Base-by-base conservation (phyloP, 2,329 filamentous ascomycete genomes). In the Albifimbria verrucaria region DNA sequence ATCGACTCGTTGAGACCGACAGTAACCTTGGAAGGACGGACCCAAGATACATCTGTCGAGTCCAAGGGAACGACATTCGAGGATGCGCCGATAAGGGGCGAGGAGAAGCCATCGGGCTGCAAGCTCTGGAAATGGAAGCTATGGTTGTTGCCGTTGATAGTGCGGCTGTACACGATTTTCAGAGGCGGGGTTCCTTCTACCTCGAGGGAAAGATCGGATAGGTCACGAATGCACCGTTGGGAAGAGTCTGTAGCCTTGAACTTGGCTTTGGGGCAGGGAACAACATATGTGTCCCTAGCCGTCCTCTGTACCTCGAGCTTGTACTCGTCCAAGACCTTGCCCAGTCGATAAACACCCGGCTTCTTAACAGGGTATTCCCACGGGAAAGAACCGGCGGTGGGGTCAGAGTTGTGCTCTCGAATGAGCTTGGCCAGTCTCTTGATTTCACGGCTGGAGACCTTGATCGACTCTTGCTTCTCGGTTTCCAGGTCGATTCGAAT, bases 1-100 rank as follows among this genome's bases (percentile, higher is more conserved):
- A 99, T 85, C 5, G 92, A 92, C 70, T 99, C 95, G 65, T 96
- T 97, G 52, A 99, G 75, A 4, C 90, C 86, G 20, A 99, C 90
- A 10, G 80, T 81, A 32, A 99, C 85, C 41, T 76, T 86, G 53
- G 89, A 87, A 20, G 87, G 76, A 53, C 83, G 85, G 17, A 90
- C 91, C 94, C 94, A 97, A 1, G 88, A 85, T 28, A 89, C 78
- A 59, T 93, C 88, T 46, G 88, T 79, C 25, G 83, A 78, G 42
- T 77, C 72, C 48, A 87, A 77, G 32, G 90, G 65, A 42, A 88
- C 75, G 42, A 92, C 66, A 18, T 79, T 79, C 20, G 79, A 79
- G 2, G 81, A 77, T 44, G 83, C 78, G 48, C 81, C 81, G n/a
- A 88, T 72, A 32, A 96, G 76, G 1, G 92, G 91, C 1, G 91